These are phyloP conservation scores for Amylocarpus encephaloides DNA, from an alignment of 2,329 filamentous ascomycete species.

Conservation along the genomic window DNA sequence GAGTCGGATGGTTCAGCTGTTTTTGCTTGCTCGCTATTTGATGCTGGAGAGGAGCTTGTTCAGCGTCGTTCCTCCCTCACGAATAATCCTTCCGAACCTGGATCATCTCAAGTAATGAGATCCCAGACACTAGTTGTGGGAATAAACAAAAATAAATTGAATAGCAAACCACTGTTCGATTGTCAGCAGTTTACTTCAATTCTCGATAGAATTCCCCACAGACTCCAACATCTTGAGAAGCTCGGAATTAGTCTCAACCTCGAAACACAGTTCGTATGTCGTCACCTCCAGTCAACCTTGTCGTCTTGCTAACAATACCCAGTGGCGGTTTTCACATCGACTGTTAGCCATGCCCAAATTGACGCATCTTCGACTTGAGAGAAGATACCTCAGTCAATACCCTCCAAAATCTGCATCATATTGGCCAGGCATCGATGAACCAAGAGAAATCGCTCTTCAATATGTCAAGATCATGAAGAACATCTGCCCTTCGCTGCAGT, in stretches of 20 bases:
- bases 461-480: conserved; percentile 11
- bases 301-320: neutral
- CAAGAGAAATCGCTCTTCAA: conserved; percentile 6
- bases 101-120: neutral
- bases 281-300: neutral
- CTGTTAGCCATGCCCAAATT: conserved; percentile 2
- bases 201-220: conserved; percentile 8
- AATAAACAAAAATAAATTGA: neutral
- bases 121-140: neutral
- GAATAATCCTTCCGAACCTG: neutral
- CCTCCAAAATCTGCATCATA: conserved; percentile 6
- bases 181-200: neutral
- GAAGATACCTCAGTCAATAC: conserved; percentile 2
- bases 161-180: neutral
- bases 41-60: too few species aligned
- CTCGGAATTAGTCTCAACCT: conserved; percentile 9
- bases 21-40: neutral
- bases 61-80: neutral
- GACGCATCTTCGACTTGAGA: conserved; percentile 6
- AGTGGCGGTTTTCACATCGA: conserved; percentile 5
- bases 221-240: conserved; percentile 3
- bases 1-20: neutral
- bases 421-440: conserved; percentile 1
- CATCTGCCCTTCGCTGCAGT: conserved; percentile 12
- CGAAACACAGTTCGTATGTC: conserved; percentile 11